phyloP scores from a whole-genome alignment of 2,329 filamentous ascomycete genomes.

The Boeremia lycopersici region DNA sequence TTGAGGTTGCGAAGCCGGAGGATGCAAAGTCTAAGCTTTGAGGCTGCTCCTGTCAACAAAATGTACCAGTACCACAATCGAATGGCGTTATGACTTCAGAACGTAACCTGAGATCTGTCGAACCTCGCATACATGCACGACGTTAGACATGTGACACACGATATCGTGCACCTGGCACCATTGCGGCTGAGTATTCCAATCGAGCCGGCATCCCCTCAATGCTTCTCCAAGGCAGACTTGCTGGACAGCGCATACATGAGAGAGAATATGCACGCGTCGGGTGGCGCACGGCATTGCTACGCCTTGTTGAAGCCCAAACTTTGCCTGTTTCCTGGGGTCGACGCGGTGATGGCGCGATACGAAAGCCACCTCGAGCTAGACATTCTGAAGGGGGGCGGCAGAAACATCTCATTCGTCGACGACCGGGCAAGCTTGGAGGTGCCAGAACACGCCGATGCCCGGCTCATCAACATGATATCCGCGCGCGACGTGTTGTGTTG shows the following conservation, averaged over 20 bases:
- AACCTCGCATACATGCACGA: too few species aligned
- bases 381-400: not conserved
- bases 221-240: not conserved
- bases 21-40: constrained; percentile 49
- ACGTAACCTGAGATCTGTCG: too few species aligned
- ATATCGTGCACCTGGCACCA: too few species aligned
- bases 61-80: too few species aligned
- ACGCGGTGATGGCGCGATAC: not conserved
- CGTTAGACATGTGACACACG: too few species aligned
- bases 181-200: too few species aligned
- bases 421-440: not conserved
- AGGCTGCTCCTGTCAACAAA: not conserved
- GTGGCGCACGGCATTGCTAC: not conserved
- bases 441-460: not conserved
- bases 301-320: not conserved
- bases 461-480: not conserved
- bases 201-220: not conserved
- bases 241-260: not conserved
- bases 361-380: not conserved
- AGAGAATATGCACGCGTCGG: not conserved
- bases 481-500: not conserved
- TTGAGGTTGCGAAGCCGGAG: constrained; percentile 47
- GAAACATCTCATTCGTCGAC: not conserved
- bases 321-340: not conserved
- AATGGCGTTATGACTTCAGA: too few species aligned